phyloP scores from a whole-genome alignment of 116 monocot species.

The Trichopus zeylanicus region DNA sequence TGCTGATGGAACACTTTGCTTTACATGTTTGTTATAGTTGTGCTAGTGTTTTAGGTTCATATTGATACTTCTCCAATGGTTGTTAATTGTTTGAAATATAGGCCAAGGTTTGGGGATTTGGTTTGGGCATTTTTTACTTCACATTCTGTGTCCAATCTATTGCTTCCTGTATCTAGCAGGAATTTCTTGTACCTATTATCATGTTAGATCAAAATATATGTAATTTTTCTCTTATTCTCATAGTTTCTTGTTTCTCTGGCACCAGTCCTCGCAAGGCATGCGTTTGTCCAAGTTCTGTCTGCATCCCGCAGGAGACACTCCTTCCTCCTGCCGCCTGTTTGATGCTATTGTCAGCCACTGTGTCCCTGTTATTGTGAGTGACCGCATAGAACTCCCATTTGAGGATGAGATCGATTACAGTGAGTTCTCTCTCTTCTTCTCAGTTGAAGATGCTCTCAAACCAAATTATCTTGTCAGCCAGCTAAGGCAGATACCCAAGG shows the following conservation, averaged over 20 bases:
- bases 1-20: no score
- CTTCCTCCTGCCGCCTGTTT: conserved; percentile 93
- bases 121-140: no score
- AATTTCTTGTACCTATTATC: not conserved
- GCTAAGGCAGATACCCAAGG: conserved; percentile 49
- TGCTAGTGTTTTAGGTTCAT: no score
- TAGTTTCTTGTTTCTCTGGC: conserved; percentile 3
- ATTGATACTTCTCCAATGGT: no score
- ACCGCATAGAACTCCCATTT: conserved; percentile 89
- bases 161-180: no score
- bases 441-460: conserved; percentile 49
- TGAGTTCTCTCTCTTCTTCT: conserved; percentile 78
- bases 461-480: conserved; percentile 44
- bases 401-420: conserved; percentile 79
- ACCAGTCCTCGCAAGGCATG: conserved; percentile 81
- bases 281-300: conserved; percentile 89
- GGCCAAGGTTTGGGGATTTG: no score
- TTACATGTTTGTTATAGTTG: no score
- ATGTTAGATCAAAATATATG: no score
- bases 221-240: not conserved
- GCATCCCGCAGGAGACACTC: conserved; percentile 92
- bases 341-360: conserved; percentile 94
- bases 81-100: no score
- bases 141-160: no score
- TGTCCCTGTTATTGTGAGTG: conserved; percentile 80